Percentiles rank a stretch among this genome's conserved stretches.
phyloP scores from a whole-genome alignment of 2,329 filamentous ascomycete genomes.

The Aspergillus sergii region DNA sequence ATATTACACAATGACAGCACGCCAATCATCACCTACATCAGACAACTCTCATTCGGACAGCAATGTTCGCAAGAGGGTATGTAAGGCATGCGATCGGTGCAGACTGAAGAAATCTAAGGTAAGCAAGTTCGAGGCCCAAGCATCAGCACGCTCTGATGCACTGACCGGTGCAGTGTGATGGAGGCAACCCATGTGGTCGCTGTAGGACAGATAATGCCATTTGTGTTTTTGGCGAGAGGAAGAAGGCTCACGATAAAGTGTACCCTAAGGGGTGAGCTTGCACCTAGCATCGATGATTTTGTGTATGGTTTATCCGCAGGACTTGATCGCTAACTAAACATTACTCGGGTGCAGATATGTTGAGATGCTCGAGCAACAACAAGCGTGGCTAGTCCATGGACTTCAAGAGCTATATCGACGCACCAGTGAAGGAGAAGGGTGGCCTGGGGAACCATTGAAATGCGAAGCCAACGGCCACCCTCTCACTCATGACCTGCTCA shows the following conservation, averaged over 20 bases:
- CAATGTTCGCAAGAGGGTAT: constrained; percentile 56
- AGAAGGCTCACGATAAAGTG: constrained; percentile 68
- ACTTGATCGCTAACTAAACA: constrained; percentile 3
- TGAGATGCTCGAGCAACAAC: constrained; percentile 69
- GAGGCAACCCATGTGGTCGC: constrained; percentile 61
- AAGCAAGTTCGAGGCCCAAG: constrained; percentile 41
- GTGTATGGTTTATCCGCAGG: not conserved
- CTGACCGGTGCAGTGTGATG: constrained; percentile 58
- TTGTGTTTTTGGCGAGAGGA: constrained; percentile 66
- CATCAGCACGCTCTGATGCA: constrained; percentile 31
- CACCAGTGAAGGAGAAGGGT: constrained; percentile 54
- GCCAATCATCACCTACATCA: constrained; percentile 43
- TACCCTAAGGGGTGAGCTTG: constrained; percentile 65
- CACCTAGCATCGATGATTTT: constrained; percentile 12
- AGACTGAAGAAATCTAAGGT: constrained; percentile 69
- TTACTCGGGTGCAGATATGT: constrained; percentile 53
- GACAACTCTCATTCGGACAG: constrained; percentile 48
- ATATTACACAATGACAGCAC: constrained; percentile 39
- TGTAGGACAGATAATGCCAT: constrained; percentile 67
- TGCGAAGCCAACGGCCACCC: constrained; percentile 58
- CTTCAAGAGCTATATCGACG: constrained; percentile 63
- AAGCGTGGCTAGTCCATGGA: constrained; percentile 62
- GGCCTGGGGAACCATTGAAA: constrained; percentile 58
- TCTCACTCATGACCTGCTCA: constrained; percentile 65
- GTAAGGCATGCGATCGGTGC: constrained; percentile 67